Conservation (phyloP, 768 basidiomycete species). For the Aureoboletus auriporus region DNA sequence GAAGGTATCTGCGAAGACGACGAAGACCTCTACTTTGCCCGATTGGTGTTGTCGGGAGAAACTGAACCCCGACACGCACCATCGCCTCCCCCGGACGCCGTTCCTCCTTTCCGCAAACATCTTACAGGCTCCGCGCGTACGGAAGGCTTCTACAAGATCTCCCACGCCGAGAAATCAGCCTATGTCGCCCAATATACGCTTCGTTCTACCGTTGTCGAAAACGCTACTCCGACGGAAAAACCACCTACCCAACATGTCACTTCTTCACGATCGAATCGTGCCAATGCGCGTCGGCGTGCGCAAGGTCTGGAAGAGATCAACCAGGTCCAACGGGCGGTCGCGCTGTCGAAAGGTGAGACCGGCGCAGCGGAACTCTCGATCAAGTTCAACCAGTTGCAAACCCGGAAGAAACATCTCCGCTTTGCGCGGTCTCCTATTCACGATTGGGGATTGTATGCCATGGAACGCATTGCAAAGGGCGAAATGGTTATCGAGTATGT, state of each 20-base stretch:
- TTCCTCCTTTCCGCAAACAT: slow-evolving; percentile 67
- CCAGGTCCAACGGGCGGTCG: slow-evolving; percentile 78
- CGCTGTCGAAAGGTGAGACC: slow-evolving; percentile 70
- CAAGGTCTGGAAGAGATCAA: slow-evolving; percentile 95
- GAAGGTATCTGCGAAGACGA: slow-evolving; percentile 75
- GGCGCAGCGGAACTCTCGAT: slow-evolving; percentile 70
- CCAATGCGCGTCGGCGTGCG: slow-evolving; percentile 86
- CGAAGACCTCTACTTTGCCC: slow-evolving; percentile 82
- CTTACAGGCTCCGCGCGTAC: slow-evolving; percentile 85
- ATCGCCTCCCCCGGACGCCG: slow-evolving; percentile 37
- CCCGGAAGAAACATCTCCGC: slow-evolving; percentile 94
- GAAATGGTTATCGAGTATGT: slow-evolving; percentile 99
- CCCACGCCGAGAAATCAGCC: slow-evolving; percentile 83
- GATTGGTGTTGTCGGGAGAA: slow-evolving; percentile 30
- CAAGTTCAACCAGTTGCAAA: slow-evolving; percentile 98
- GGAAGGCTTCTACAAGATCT: slow-evolving; percentile 94
- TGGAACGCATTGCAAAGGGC: slow-evolving; percentile 89
- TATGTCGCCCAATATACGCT: slow-evolving; percentile 89
- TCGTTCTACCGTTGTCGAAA: slow-evolving; percentile 46
- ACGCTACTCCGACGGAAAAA: slow-evolving; percentile 37
- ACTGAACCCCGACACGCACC: slow-evolving; percentile 20
- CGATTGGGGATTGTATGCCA: slow-evolving; percentile 97
- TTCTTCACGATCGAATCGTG: slow-evolving; percentile 86
- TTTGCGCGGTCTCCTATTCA: slow-evolving; percentile 96
- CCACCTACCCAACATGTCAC: slow-evolving; percentile 54